phyloP scores from a whole-genome alignment of 1,139 yeast species.

The Wickerhamomyces sp. region DNA sequence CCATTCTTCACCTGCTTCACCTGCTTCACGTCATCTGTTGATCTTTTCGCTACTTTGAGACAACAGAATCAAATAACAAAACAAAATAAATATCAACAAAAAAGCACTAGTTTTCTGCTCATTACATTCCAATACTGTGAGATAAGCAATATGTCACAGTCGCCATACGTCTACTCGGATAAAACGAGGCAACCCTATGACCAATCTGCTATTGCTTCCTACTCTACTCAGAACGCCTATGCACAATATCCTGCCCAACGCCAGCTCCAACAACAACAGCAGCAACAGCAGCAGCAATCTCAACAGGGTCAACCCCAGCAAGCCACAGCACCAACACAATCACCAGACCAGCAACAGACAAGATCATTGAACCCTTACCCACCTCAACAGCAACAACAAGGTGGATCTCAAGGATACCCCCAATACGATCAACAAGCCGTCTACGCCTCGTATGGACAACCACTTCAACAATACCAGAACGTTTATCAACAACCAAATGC shows the following conservation, averaged over 20 bases:
- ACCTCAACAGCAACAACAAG: not conserved
- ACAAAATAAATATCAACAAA: too few relatives aligned
- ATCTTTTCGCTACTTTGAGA: not conserved
- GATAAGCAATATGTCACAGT: slow-evolving; percentile 11
- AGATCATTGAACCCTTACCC: slow-evolving; percentile 2
- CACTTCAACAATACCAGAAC: slow-evolving; percentile 14
- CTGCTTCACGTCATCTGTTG: not conserved
- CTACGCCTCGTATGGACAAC: not conserved
- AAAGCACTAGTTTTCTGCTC: too few relatives aligned
- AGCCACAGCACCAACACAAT: slow-evolving; percentile 3
- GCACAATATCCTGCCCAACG: not conserved
- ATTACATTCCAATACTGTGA: too few relatives aligned
- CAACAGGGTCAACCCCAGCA: slow-evolving; percentile 8
- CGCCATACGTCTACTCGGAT: slow-evolving; percentile 12
- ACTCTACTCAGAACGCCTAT: not conserved
- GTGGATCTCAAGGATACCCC: too few relatives aligned
- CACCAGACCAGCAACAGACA: slow-evolving; percentile 1
- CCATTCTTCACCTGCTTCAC: not conserved
- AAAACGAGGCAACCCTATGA: slow-evolving; percentile 8
- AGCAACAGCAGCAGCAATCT: slow-evolving; percentile 8
- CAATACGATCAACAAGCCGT: not conserved
- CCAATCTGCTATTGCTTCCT: slow-evolving; percentile 3
- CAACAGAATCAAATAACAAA: not conserved
- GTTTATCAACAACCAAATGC: slow-evolving; percentile 11
- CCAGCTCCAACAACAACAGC: slow-evolving; percentile 10